A percentile compares a stretch with the other conserved stretches of the same genome.
These are phyloP conservation scores for Aphanomyces euteiches DNA, from an alignment of 352 stramenopile genomes.

Conservation along the genomic window DNA sequence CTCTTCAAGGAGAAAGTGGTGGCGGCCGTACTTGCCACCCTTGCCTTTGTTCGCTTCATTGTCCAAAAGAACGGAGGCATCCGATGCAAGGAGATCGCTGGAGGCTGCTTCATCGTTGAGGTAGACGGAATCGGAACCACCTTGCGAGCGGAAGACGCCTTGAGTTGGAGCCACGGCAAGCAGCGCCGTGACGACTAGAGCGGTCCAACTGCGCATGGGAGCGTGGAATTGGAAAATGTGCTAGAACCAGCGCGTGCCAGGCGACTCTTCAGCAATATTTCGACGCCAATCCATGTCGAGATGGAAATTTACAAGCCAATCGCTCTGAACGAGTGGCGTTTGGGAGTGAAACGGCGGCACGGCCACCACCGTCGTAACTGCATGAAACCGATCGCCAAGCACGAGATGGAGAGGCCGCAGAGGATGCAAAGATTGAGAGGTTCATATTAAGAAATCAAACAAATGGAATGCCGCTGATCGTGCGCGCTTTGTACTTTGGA, in stretches of 20 bases:
- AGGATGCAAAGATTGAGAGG: not conserved
- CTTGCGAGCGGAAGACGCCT: not conserved
- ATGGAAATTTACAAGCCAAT: not conserved
- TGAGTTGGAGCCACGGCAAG: not conserved
- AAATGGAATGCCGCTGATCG: constrained; percentile 92
- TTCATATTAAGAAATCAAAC: constrained; percentile 38
- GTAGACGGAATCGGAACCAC: not conserved
- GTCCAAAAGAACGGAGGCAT: not conserved
- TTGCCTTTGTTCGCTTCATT: not conserved
- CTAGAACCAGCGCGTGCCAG: not conserved
- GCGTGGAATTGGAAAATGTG: not conserved
- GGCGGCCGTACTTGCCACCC: too few relatives aligned
- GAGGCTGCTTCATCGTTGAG: not conserved
- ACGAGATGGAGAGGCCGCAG: not conserved
- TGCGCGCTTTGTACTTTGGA: constrained; percentile 79
- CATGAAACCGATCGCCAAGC: not conserved
- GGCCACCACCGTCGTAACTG: too few relatives aligned
- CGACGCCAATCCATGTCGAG: constrained; percentile 1
- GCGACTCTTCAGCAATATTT: not conserved
- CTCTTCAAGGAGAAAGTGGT: too few relatives aligned
- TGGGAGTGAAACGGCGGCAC: not conserved
- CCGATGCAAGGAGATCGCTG: not conserved
- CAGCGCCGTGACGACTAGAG: not conserved
- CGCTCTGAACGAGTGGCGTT: not conserved
- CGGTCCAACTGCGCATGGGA: not conserved